phyloP scores from a whole-genome alignment of 2,329 filamentous ascomycete species.

The Scytalidium sp. region DNA sequence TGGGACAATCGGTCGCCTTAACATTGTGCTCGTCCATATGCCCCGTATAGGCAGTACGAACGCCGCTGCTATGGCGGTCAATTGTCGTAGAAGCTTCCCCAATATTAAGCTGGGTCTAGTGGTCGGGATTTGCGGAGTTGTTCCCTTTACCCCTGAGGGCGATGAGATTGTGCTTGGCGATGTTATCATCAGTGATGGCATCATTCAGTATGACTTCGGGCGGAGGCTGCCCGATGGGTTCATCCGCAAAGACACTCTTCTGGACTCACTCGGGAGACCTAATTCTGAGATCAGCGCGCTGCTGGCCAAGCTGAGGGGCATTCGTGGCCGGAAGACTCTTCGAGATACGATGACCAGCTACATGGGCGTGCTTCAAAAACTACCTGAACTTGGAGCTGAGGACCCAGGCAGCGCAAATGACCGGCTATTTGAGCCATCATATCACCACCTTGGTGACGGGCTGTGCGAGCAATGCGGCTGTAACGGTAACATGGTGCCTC shows the following conservation, averaged over 20 bases:
- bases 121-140: slow-evolving; percentile 37
- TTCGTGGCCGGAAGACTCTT: slow-evolving; percentile 1
- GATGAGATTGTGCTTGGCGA: slow-evolving; percentile 27
- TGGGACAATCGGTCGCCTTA: slow-evolving; percentile 25
- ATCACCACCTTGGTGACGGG: too few relatives aligned
- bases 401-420: too few relatives aligned
- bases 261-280: slow-evolving; percentile 9
- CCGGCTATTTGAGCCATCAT: too few relatives aligned
- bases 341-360: slow-evolving; percentile 1
- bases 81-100: slow-evolving; percentile 26
- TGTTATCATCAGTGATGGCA: slow-evolving; percentile 22
- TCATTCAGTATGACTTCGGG: slow-evolving; percentile 30
- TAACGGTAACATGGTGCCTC: neutral
- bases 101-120: slow-evolving; percentile 29
- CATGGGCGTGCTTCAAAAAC: slow-evolving; percentile 3
- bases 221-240: slow-evolving; percentile 17
- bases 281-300: slow-evolving; percentile 12
- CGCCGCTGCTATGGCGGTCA: slow-evolving; percentile 27
- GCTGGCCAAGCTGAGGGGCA: slow-evolving; percentile 5
- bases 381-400: neutral
- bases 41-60: slow-evolving; percentile 29
- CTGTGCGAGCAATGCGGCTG: neutral
- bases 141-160: slow-evolving; percentile 7
- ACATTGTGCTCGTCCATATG: slow-evolving; percentile 30
- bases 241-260: slow-evolving; percentile 13